These are phyloP conservation scores for Coprinopsis strossmayeri DNA, from an alignment of 768 basidiomycete species.

Conservation along the genomic window DNA sequence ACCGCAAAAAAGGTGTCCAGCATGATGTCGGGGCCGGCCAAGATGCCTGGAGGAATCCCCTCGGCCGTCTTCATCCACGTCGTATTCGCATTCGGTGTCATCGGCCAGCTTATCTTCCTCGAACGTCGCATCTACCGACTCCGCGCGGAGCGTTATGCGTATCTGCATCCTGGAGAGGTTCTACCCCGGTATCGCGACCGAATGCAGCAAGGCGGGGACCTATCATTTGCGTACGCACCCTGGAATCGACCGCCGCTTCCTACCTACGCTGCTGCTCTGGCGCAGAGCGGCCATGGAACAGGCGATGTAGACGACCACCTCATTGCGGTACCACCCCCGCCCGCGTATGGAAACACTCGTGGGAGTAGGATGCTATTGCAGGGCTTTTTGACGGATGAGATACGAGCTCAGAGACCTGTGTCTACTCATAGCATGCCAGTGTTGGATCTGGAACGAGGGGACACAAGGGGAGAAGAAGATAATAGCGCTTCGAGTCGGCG, in stretches of 20 bases:
- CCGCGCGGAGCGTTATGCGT: conserved; percentile 59
- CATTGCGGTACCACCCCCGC: conserved; percentile 65
- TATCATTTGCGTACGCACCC: conserved; percentile 44
- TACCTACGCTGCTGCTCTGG: conserved; percentile 65
- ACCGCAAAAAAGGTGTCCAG: conserved; percentile 17
- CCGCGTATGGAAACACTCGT: conserved; percentile 71
- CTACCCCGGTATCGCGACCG: conserved; percentile 33
- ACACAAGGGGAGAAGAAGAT: conserved; percentile 49
- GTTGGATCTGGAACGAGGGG: conserved; percentile 35
- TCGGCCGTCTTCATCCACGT: conserved; percentile 55
- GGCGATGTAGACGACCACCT: conserved; percentile 70
- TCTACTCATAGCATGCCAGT: conserved; percentile 28
- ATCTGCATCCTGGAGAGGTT: conserved; percentile 53
- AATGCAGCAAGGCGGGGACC: conserved; percentile 17
- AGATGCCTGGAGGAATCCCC: conserved; percentile 20
- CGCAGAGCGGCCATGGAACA: conserved; percentile 60
- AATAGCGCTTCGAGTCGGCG: conserved; percentile 29
- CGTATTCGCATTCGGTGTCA: conserved; percentile 44
- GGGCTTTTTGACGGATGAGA: conserved; percentile 41
- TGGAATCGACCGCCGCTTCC: conserved; percentile 70
- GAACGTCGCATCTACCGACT: conserved; percentile 59
- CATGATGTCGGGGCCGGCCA: conserved; percentile 11
- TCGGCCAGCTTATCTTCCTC: conserved; percentile 53
- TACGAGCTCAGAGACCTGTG: conserved; percentile 41
- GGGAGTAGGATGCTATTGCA: conserved; percentile 58